Evolutionary conservation across 2,329 filamentous ascomycete species (phyloP), one percentile per base, ranked within the genome.

Genomic region (Claviceps arundinis): DNA sequence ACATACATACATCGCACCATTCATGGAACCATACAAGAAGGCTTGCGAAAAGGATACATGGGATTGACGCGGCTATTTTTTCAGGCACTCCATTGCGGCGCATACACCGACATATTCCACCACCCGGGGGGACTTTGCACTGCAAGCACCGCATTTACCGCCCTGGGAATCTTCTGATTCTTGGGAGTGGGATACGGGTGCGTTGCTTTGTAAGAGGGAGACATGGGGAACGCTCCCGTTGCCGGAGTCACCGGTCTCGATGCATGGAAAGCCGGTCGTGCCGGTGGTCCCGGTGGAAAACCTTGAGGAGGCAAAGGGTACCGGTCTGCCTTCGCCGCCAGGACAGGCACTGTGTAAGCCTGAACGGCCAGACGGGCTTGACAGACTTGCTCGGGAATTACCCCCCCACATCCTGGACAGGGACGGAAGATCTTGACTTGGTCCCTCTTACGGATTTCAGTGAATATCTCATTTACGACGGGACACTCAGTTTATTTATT

Each of bases 31-130:
- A 30, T 30, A 9, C 8, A 30, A 30, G 26, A 9, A 30, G 26
- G 26, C 26, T 30, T 30, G 26, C 26, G 8, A 8, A 30, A 11
- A 30, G 26, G 8, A 30, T 68, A 13, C 14, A 68, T 68, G 65
- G 75, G 69, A 76, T 79, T 80, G 73, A 80, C 76, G 72, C 63
- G 65, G 8, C 26, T 65, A 51, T 55, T 44, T 38, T 37, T 48
- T 22, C 73, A 78, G 75, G 74, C 75, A 67, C 55, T 71, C 68
- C 62, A 30, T 30, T 8, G 70, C 68, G 56, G 71, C 69, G 62
- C 70, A 68, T 56, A 71, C 70, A 56, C 68, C 71, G 56, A 65
- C 66, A 52, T 71, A 71, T 58, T 69, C 71, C 72, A 53, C 65
- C 69, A 53, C 26, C 26, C 7, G 8, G 26, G 70, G 75, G 57